phyloP scores from a whole-genome alignment of 371 early-diverging fungal species.

The Mucor indicus region DNA sequence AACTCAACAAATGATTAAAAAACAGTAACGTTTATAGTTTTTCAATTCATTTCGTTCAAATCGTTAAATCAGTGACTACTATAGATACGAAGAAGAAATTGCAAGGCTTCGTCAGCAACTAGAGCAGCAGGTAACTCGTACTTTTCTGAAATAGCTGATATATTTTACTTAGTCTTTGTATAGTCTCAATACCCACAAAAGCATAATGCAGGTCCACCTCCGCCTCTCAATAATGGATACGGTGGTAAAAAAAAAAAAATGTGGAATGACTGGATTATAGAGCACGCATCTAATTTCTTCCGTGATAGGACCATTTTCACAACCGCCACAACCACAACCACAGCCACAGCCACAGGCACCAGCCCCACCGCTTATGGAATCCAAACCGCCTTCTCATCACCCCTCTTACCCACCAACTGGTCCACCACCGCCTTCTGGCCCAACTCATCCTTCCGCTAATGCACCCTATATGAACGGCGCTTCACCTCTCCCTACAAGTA shows the following conservation, averaged over 20 bases:
- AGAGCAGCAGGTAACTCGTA: too few relatives aligned
- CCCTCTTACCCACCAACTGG: too few relatives aligned
- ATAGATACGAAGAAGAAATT: slow-evolving; percentile 47
- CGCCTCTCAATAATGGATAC: not conserved
- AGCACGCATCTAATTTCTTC: not conserved
- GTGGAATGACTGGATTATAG: too few relatives aligned
- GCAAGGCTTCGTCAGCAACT: slow-evolving; percentile 34
- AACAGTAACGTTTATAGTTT: slow-evolving; percentile 42
- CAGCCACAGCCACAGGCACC: too few relatives aligned
- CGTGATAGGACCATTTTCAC: too few relatives aligned
- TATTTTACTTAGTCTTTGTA: too few relatives aligned
- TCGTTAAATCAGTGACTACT: not conserved
- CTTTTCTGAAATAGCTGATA: too few relatives aligned
- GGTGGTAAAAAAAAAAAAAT: too few relatives aligned
- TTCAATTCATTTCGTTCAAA: not conserved
- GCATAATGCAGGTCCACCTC: not conserved
- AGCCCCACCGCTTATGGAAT: too few relatives aligned
- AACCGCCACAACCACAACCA: too few relatives aligned
- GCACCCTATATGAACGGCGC: not conserved
- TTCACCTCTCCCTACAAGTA: not conserved
- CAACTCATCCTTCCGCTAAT: not conserved
- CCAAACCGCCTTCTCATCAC: too few relatives aligned
- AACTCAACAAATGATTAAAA: slow-evolving; percentile 69
- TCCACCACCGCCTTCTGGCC: too few relatives aligned
- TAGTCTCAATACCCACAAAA: slow-evolving; percentile 5